Evolutionary conservation across 2,329 filamentous ascomycete species (phyloP).

Genomic region (Colletotrichum endophyticum): DNA sequence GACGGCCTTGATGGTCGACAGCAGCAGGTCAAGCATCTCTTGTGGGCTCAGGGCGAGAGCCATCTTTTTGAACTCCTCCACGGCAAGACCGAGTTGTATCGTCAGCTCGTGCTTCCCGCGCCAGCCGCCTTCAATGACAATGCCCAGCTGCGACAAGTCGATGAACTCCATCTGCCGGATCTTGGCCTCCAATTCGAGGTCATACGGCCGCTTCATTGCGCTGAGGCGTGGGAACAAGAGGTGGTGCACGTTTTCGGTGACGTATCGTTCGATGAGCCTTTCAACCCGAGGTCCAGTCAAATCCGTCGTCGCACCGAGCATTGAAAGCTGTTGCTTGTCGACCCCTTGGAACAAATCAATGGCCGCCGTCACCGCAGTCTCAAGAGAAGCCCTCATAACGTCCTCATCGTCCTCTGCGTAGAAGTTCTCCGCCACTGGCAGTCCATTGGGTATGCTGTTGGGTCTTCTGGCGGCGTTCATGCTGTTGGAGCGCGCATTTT

Average conservation of each 20-base stretch:
- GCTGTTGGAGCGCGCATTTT: conserved; percentile 59
- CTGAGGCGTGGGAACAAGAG: conserved; percentile 85
- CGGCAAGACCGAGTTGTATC: conserved; percentile 75
- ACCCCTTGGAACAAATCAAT: conserved; percentile 97
- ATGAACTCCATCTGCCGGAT: conserved; percentile 93
- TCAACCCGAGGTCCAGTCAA: conserved; percentile 92
- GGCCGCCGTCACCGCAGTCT: conserved; percentile 89
- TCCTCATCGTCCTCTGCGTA: conserved; percentile 92
- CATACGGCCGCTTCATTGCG: conserved; percentile 78
- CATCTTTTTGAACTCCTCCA: conserved; percentile 91
- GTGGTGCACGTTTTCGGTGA: conserved; percentile 91
- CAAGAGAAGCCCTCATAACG: conserved; percentile 84
- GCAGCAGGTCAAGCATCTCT: conserved; percentile 83
- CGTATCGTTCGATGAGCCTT: conserved; percentile 91
- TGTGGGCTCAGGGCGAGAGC: conserved; percentile 78
- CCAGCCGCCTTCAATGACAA: conserved; percentile 79
- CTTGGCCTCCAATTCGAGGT: conserved; percentile 85
- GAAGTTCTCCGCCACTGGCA: conserved; percentile 65
- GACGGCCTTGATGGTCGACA: conserved; percentile 83
- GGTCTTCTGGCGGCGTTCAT: conserved; percentile 33
- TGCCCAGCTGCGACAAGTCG: conserved; percentile 93
- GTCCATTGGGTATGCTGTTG: conserved; percentile 36
- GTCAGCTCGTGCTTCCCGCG: conserved; percentile 83
- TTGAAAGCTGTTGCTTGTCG: conserved; percentile 92
- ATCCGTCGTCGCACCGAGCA: conserved; percentile 91